Conservation (phyloP, 116 monocot species). For the Trichopus zeylanicus region DNA sequence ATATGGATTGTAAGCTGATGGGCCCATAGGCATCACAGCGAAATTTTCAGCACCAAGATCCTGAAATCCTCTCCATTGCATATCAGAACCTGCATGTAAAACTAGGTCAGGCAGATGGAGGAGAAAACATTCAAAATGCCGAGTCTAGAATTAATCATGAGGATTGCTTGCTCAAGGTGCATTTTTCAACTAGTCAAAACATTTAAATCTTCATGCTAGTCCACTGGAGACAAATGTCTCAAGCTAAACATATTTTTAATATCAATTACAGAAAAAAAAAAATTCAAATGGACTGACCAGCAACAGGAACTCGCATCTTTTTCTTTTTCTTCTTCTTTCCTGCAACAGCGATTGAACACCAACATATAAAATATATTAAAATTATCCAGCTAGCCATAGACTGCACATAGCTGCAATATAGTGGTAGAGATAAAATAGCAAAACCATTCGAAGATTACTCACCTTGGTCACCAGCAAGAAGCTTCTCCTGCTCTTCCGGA, state of each 20-base stretch:
- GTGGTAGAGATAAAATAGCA: neutral
- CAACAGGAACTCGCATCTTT: constrained; percentile 34
- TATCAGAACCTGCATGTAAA: constrained; percentile 33
- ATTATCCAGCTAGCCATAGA: too few species aligned
- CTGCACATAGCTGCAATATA: neutral
- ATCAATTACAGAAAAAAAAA: constrained; percentile 4
- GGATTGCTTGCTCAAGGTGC: too few species aligned
- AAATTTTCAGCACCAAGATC: constrained; percentile 60
- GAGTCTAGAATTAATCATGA: neutral
- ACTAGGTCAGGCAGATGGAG: neutral
- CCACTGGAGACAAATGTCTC: too few species aligned
- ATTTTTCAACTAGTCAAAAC: too few species aligned
- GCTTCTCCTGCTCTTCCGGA: constrained; percentile 55
- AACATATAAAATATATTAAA: neutral
- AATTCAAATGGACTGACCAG: constrained; percentile 32
- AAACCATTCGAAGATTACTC: neutral
- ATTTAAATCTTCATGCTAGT: too few species aligned
- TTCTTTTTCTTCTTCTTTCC: constrained; percentile 97
- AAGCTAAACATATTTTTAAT: too few species aligned
- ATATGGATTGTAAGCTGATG: constrained; percentile 50
- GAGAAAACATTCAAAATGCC: neutral
- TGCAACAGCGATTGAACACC: constrained; percentile 10
- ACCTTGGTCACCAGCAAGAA: constrained; percentile 70
- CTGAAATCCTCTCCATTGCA: constrained; percentile 66
- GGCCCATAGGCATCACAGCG: constrained; percentile 57